Evolutionary conservation across 106 monocot species (phyloP), one percentile per base, ranked within the genome.

Genomic region (Platanthera guangdongensis): DNA sequence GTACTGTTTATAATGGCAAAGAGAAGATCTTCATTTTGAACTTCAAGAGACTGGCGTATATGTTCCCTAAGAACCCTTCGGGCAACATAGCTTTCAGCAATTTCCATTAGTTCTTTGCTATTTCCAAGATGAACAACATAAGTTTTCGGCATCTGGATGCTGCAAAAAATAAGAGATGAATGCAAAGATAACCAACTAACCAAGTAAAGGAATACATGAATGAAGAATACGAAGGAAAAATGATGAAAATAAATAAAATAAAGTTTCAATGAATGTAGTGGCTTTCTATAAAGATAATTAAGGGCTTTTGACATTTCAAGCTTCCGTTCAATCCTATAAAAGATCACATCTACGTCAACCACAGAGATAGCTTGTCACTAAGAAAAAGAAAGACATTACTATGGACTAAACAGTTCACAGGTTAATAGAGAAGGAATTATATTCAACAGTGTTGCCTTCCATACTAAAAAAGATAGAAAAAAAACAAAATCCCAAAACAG

Each of bases 71-170:
- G 86, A 74, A 91, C 88, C 81, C 83, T 91, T 79, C 78, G 91
- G 22, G 93, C 94, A 51, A 91, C 77, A 84, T 59, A 81, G 84
- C 88, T 88, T 85, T 97, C 91, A 80, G 93, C 97, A 81, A 94
- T 86, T 77, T 91, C 89, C 89, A 92, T 94, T 18, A 97, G 73
- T 65, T 94, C 91, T 82, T 90, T 91, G 80, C 97, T 97, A 82
- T 97, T 97, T 64, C 97, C 93, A 64, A 97, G 87, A 74, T 97
- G 97, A 81, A 94, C 97, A 73, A 91, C 97, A 88, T 86, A 91
- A 13, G 91, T 97, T 15, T 86, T 60, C 54, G 97, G 97, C 97
- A 97, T 97, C 67, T 80, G 81, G 83, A 97, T 94, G 69, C 96
- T 95, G 73, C 67, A 88, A 54, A 67, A 9, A 5, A n/a, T 32